Conservation (phyloP, 495 filamentous ascomycete species). For the Hyaloscypha hepaticicola region DNA sequence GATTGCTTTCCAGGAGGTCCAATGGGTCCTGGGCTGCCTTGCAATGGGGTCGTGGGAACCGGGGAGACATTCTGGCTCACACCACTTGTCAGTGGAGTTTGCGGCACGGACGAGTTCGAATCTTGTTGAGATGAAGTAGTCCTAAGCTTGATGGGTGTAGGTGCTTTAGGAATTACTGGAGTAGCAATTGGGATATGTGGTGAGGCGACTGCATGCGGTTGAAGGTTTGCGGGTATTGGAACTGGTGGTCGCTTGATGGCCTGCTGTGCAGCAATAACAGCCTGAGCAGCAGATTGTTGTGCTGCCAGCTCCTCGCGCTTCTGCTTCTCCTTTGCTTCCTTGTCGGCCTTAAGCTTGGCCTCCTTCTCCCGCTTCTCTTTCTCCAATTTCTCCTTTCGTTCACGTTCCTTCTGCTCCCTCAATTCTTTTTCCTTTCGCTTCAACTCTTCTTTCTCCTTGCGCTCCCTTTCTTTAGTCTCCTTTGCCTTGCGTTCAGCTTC, state of each 20-base stretch:
- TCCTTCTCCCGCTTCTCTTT: conserved; percentile 57
- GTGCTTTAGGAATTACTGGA: conserved; percentile 77
- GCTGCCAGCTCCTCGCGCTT: conserved; percentile 47
- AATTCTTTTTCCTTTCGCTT: conserved; percentile 48
- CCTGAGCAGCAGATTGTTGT: conserved; percentile 37
- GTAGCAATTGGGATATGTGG: conserved; percentile 77
- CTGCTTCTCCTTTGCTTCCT: conserved; percentile 48
- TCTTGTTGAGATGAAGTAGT: conserved; percentile 85
- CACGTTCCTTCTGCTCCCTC: conserved; percentile 59
- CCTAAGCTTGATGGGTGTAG: conserved; percentile 72
- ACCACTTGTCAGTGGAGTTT: conserved; percentile 52
- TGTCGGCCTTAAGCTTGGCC: conserved; percentile 48
- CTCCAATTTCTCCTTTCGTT: conserved; percentile 65
- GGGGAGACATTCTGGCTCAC: conserved; percentile 68
- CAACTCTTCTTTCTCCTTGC: conserved; percentile 63
- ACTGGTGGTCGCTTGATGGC: conserved; percentile 46
- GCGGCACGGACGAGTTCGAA: conserved; percentile 68
- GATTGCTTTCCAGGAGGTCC: conserved; percentile 45
- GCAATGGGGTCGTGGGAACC: conserved; percentile 53
- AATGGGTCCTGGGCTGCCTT: conserved; percentile 55
- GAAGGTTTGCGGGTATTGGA: conserved; percentile 52
- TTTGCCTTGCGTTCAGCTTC: conserved; percentile 72
- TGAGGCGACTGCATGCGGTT: conserved; percentile 56
- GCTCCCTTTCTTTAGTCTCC: conserved; percentile 72
- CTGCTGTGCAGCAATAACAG: conserved; percentile 36